Percentiles rank a stretch among this genome's conserved stretches.
phyloP scores from a whole-genome alignment of 352 stramenopile species.

The Phytophthora sojae region DNA sequence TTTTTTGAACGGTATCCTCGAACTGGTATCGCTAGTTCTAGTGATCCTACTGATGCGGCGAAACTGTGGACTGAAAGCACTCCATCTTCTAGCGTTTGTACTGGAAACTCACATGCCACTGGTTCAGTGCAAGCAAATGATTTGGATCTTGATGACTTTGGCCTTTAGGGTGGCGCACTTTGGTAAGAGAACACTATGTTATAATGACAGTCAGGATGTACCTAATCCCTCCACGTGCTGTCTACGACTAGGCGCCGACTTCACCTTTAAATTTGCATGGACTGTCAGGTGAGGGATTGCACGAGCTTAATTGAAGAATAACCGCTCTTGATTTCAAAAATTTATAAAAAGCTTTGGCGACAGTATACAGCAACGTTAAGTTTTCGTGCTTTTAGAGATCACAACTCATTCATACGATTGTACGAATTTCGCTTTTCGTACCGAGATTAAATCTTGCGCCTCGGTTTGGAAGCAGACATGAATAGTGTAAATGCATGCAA shows the following conservation, averaged over 20 bases:
- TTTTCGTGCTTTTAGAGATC: neutral
- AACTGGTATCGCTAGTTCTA: neutral
- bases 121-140: neutral
- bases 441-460: no score
- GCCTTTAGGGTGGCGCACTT: neutral
- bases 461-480: no score
- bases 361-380: no score
- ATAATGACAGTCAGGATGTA: neutral
- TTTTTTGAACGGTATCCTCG: neutral
- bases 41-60: neutral
- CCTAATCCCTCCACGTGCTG: neutral
- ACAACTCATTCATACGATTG: no score
- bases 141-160: constrained; percentile 1
- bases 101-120: constrained; percentile 2
- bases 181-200: neutral
- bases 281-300: neutral
- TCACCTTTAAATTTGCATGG: neutral
- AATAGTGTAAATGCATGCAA: no score
- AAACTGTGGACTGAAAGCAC: neutral
- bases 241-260: neutral
- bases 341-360: no score
- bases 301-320: no score
- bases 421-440: neutral
- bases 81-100: neutral
- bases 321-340: no score